Percentiles rank a stretch among this genome's conserved stretches.
These are phyloP conservation scores for Evansstolkia leycettana DNA, from an alignment of 495 filamentous ascomycete species.

Conservation along the genomic window DNA sequence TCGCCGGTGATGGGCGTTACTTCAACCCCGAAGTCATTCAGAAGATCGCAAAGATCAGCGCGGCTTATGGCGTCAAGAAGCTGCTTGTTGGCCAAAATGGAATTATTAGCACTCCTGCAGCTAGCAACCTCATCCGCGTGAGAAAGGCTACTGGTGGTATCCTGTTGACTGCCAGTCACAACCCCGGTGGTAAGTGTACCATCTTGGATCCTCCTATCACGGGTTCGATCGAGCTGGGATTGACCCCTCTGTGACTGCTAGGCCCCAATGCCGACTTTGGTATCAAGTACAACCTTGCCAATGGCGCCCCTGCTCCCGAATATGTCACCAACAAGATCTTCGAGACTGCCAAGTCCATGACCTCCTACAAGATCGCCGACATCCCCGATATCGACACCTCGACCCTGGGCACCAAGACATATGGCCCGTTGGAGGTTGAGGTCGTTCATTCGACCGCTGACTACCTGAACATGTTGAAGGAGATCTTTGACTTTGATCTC, in stretches of 20 bases:
- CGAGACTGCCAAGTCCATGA: slow-evolving; percentile 75
- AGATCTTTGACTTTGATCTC: slow-evolving; percentile 92
- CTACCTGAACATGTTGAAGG: slow-evolving; percentile 90
- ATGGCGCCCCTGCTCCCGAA: slow-evolving; percentile 91
- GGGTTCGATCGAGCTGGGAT: background rate
- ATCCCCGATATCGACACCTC: slow-evolving; percentile 78
- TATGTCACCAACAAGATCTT: slow-evolving; percentile 96
- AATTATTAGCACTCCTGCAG: slow-evolving; percentile 90
- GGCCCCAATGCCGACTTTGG: slow-evolving; percentile 91
- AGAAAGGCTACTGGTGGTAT: slow-evolving; percentile 92
- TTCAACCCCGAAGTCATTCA: slow-evolving; percentile 95
- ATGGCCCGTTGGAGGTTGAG: slow-evolving; percentile 82
- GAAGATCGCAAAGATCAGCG: slow-evolving; percentile 92
- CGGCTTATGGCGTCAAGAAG: slow-evolving; percentile 98
- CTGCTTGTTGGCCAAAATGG: slow-evolving; percentile 89
- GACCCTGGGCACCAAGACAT: slow-evolving; percentile 69
- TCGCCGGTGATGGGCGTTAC: slow-evolving; percentile 94
- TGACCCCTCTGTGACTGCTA: slow-evolving; percentile 21
- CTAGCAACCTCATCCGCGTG: slow-evolving; percentile 89
- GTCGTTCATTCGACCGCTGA: slow-evolving; percentile 84
- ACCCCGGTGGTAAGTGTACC: slow-evolving; percentile 72
- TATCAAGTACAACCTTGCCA: slow-evolving; percentile 98
- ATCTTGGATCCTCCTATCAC: background rate
- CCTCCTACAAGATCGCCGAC: slow-evolving; percentile 81
- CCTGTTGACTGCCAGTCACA: slow-evolving; percentile 92